Evolutionary conservation across 140 eudicot genomes (phyloP).

Genomic region (Erigeron philadelphicus): DNA sequence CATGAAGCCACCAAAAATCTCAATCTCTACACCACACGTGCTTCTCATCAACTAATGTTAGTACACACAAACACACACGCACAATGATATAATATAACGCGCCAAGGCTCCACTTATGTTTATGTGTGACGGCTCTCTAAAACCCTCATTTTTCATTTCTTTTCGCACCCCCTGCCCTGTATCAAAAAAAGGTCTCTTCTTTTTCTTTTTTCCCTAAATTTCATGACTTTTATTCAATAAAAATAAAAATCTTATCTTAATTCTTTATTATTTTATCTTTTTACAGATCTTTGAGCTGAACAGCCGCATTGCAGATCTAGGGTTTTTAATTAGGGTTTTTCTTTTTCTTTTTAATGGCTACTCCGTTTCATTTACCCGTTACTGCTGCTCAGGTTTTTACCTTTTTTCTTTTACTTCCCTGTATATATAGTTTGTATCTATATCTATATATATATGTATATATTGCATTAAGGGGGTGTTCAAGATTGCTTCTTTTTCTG

Average conservation of each 20-base stretch:
- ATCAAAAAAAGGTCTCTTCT: slow-evolving; percentile 8
- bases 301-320: slow-evolving; percentile 52
- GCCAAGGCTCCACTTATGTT: slow-evolving; percentile 22
- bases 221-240: background rate
- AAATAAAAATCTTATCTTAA: background rate
- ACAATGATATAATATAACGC: slow-evolving; percentile 26
- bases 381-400: slow-evolving; percentile 79
- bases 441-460: too few species aligned
- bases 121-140: slow-evolving; percentile 29
- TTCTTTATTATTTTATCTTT: background rate
- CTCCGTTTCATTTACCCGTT: slow-evolving; percentile 59
- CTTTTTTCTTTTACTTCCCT: too few species aligned
- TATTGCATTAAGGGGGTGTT: too few species aligned
- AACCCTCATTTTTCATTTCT: slow-evolving; percentile 21
- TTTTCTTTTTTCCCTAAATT: background rate
- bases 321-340: slow-evolving; percentile 36
- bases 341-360: slow-evolving; percentile 41
- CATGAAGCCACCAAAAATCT: too few species aligned
- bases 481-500: too few species aligned
- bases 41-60: too few species aligned
- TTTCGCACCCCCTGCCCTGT: background rate
- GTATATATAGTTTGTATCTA: too few species aligned
- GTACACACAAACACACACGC: too few species aligned
- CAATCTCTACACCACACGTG: too few species aligned
- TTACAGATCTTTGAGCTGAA: slow-evolving; percentile 22